Evolutionary conservation across 805 yeast genomes (phyloP), one percentile per base, ranked within the genome.

Genomic region (Myxozyma lipomycoides): DNA sequence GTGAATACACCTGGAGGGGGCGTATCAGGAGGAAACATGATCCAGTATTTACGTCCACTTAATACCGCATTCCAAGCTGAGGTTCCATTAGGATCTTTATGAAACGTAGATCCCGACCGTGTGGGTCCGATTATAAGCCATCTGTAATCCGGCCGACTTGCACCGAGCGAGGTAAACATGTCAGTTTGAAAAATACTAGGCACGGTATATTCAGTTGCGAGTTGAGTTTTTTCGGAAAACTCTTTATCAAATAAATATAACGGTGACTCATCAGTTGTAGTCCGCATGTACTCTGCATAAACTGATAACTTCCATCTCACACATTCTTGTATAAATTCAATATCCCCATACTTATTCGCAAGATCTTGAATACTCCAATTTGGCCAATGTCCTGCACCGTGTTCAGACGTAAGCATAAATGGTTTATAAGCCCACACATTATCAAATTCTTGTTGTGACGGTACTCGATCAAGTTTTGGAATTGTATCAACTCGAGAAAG

Each of bases 11-110:
- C 97, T 0, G 96, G 96, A 0, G 96, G 95, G 6, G 76, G 75
- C 4, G 76, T 68, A 18, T 73, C 72, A 0, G 95, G 93, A 1
- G 95, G 95, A 17, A 87, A 72, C 95, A 89, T 86, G 21, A 89
- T 71, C 96, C 96, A 88, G 41, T 89, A 71, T 65, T 88, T 88
- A 46, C 77, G 70, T 1, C 96, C 96, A 1, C 77, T 71, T 1
- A 89, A 66, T 1, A 82, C 80, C 0, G 90, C 78, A 65, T 89
- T 89, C 96, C 96, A 89, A 0, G 96, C 96, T 45, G 84, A 79
- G 0, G 96, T 90, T 40, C 79, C 78, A 64, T 89, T 89, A 5
- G 97, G 97, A 63, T 89, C 97, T 46, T 90, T 89, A 66, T 89
- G 97, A 67, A 88, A 89, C 0, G 95, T 84, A 0, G 95, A 86